Evolutionary conservation across 75 land plant genomes (phyloP).

Genomic region (Picea glauca): DNA sequence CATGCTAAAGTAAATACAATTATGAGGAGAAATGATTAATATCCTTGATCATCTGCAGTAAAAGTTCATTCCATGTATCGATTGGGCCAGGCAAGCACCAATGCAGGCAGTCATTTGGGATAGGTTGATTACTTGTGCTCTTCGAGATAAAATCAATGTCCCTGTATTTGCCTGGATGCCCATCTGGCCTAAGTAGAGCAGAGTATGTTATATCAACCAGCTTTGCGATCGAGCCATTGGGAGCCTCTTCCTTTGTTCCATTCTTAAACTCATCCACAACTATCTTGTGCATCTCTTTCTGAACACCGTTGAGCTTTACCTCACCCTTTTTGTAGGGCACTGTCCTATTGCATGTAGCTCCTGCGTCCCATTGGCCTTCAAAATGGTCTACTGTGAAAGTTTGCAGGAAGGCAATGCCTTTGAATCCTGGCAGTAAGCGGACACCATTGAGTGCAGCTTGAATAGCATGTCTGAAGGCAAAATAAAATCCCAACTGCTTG

Average conservation of each 20-base stretch:
- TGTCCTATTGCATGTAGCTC: conserved; percentile 70
- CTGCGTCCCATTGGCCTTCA: conserved; percentile 79
- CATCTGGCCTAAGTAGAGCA: conserved; percentile 71
- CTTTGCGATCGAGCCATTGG: conserved; percentile 8
- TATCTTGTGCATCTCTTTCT: conserved; percentile 37
- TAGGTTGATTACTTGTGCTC: background rate
- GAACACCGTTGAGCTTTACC: conserved; percentile 7
- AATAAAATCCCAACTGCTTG: conserved; percentile 28
- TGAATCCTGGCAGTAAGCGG: conserved; percentile 13
- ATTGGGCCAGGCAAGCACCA: conserved; percentile 97
- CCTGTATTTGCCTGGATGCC: conserved; percentile 76
- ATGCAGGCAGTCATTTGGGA: conserved; percentile 75
- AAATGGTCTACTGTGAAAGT: conserved; percentile 84
- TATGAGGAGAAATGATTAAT: background rate
- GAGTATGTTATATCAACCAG: conserved; percentile 59
- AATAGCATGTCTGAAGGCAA: background rate
- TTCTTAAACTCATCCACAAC: conserved; percentile 53
- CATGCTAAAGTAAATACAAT: too few relatives aligned
- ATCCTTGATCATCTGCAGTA: conserved; percentile 37
- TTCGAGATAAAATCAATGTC: background rate
- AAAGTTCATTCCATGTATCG: conserved; percentile 78
- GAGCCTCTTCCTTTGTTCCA: conserved; percentile 5
- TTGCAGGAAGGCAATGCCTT: conserved; percentile 49
- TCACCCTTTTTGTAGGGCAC: conserved; percentile 30
- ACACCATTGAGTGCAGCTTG: conserved; percentile 5